A percentile compares a stretch with the other conserved stretches of the same genome.
Conservation (phyloP, 2,329 filamentous ascomycete genomes). For the Alternaria sp. region DNA sequence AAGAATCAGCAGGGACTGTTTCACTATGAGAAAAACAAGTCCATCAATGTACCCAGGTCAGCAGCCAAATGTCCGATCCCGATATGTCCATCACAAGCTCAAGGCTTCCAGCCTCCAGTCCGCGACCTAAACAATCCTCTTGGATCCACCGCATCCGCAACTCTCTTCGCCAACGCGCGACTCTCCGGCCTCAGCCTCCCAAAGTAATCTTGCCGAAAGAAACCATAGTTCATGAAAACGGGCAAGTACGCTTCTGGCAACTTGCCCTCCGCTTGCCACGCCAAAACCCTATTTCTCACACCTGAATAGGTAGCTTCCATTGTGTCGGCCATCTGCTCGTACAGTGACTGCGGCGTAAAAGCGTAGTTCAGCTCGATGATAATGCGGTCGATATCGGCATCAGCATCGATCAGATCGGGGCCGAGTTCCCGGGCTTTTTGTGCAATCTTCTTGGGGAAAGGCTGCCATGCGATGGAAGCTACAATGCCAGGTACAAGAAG, state of each 20-base stretch:
- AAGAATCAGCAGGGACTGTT: no score
- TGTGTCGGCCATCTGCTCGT: conserved; percentile 53
- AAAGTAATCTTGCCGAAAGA: conserved; percentile 58
- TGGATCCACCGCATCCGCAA: conserved; percentile 54
- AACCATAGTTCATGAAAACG: conserved; percentile 60
- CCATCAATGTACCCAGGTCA: neutral
- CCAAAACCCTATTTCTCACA: conserved; percentile 48
- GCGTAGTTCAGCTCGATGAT: conserved; percentile 58
- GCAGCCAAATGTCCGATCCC: neutral
- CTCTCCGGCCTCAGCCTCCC: conserved; percentile 49
- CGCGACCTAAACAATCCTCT: conserved; percentile 52
- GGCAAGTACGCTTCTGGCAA: conserved; percentile 56
- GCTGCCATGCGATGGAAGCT: conserved; percentile 49
- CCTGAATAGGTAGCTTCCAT: conserved; percentile 53
- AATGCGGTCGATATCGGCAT: conserved; percentile 54
- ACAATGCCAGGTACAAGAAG: conserved; percentile 44
- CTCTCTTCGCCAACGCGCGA: conserved; percentile 47
- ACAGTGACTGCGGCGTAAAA: conserved; percentile 45
- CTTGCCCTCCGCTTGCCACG: conserved; percentile 50
- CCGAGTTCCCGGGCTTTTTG: conserved; percentile 29
- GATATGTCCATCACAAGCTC: neutral
- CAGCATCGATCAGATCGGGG: conserved; percentile 53
- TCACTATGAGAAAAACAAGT: neutral
- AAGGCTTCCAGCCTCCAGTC: conserved; percentile 55
- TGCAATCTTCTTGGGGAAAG: conserved; percentile 43